Base-by-base conservation (phyloP, 495 filamentous ascomycete genomes). In the Penicillium herquei region DNA sequence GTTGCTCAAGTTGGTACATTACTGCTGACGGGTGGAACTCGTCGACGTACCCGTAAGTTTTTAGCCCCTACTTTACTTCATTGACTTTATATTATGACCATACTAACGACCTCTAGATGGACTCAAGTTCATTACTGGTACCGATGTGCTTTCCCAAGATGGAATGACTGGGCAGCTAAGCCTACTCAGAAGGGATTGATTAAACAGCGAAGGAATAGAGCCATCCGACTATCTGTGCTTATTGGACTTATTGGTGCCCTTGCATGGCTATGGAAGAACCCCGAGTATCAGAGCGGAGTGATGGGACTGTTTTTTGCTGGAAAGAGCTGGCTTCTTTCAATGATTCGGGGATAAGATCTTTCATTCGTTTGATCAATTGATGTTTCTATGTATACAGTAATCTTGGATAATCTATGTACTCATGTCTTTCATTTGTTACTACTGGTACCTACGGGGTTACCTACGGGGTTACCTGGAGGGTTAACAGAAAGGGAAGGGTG, bases 1-100 rank as follows among this genome's bases (percentile, higher is more conserved):
- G 77, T 1, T 87, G 84, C 62, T 62, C 61, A 13, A 84, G 75
- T 54, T 87, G 84, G 84, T 87, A 86, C 59, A 72, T 70, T 53
- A 77, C 70, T 7, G 75, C 72, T 6, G 71, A 73, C 33, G 84
- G 81, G 1, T 87, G 84, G 84, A 86, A 87, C 49, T 78, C 79
- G 3, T 78, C 74, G 3, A 71, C 72, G 8, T 85, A 85, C 67
- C 84, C 84, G 83, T 85, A 67, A 70, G 79, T 68, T 7, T 7
- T n/a, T 3, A 26, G 26, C 13, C 0, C 34, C 18, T 12, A 4
- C 4, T 40, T 12, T 39, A 35, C 12, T 13, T 32, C 47, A 17
- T 31, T 21, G 26, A 6, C 13, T 6, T 30, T 33, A n/a, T 5
- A 37, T 16, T 41, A 26, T 64, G 9, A 34, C 58, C 35, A 18